Base-by-base conservation (phyloP, 192 early-diverging fungal genomes). In the Gryganskiella cystojenkinii region DNA sequence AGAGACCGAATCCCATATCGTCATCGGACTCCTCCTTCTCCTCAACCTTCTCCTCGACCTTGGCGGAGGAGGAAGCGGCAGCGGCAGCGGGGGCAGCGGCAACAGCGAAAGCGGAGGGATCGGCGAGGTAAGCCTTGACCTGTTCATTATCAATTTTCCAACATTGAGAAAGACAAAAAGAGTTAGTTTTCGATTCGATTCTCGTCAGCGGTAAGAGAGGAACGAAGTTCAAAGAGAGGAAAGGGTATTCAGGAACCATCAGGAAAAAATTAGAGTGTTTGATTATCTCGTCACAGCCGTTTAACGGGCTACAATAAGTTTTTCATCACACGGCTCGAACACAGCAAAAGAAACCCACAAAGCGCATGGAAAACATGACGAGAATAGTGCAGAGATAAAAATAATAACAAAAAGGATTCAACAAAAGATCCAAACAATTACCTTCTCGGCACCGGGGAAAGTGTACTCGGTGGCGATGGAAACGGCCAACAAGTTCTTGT, bases 401-500 rank as follows among this genome's bases (percentile, higher is more conserved):
- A 24, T 4, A 27, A 58, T 14, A 51, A 47, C 19, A 62, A 49
- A 68, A 79, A 51, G 17, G 44, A 62, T 14, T n/a, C n/a, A n/a
- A n/a, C n/a, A 35, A 22, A 44, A 49, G 46, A 34, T 11, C 37
- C 40, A 28, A 58, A n/a, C 22, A 33, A n/a, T 76, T 82, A 91
- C 88, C 73, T 91, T 86, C 88, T 97, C 94, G 63, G 92, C 89
- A 67, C 90, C 94, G 57, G 90, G 86, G 84, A 96, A 96, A 78
- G 92, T 92, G 90, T 96, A 96, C 75, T 94, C 92, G 84, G 92
- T 92, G 78, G 90, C 88, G 61, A 97, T 81, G 79, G 93, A 95
- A 84, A 98, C 86, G 71, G 90, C 89, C 83, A 99, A 87, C 70
- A 99, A 79, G 75, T 96, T 94, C 94, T 98, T 99, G 94, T 95